Evolutionary conservation across 805 yeast genomes (phyloP).

Genomic region (Candida alai): DNA sequence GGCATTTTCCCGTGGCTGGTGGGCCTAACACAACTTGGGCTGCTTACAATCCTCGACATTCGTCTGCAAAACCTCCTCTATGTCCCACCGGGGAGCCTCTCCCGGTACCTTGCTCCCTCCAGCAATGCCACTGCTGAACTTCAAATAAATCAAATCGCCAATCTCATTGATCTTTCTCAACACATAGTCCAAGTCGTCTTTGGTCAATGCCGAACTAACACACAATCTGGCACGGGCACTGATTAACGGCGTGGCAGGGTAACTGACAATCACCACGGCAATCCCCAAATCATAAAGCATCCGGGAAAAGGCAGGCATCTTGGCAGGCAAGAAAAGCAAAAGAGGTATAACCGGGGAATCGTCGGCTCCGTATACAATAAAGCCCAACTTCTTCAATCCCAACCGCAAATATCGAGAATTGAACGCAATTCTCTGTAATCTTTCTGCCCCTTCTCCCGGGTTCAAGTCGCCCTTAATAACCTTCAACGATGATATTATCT

Average conservation of each 20-base stretch:
- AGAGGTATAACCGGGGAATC: conserved; percentile 96
- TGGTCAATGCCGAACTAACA: conserved; percentile 86
- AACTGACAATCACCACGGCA: conserved; percentile 95
- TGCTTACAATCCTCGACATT: conserved; percentile 63
- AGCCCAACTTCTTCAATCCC: conserved; percentile 89
- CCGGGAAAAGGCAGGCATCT: conserved; percentile 90
- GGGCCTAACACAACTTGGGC: conserved; percentile 16
- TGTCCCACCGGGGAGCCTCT: conserved; percentile 66
- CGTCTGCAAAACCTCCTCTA: conserved; percentile 70
- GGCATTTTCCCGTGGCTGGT: no score
- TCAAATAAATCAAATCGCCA: conserved; percentile 73
- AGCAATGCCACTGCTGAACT: conserved; percentile 72
- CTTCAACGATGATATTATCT: conserved; percentile 74
- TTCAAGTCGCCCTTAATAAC: conserved; percentile 77
- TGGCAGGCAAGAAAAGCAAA: conserved; percentile 82
- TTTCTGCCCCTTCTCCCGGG: conserved; percentile 91
- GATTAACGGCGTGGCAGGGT: conserved; percentile 94
- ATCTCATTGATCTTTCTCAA: conserved; percentile 67
- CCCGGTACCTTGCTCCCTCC: conserved; percentile 61
- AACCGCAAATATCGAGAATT: conserved; percentile 89
- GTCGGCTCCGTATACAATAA: conserved; percentile 90
- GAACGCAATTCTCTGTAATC: conserved; percentile 91
- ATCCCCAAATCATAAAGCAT: conserved; percentile 73
- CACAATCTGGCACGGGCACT: conserved; percentile 91
- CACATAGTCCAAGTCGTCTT: conserved; percentile 85